Conservation (phyloP, 768 basidiomycete genomes). For the Suillus paluster region DNA sequence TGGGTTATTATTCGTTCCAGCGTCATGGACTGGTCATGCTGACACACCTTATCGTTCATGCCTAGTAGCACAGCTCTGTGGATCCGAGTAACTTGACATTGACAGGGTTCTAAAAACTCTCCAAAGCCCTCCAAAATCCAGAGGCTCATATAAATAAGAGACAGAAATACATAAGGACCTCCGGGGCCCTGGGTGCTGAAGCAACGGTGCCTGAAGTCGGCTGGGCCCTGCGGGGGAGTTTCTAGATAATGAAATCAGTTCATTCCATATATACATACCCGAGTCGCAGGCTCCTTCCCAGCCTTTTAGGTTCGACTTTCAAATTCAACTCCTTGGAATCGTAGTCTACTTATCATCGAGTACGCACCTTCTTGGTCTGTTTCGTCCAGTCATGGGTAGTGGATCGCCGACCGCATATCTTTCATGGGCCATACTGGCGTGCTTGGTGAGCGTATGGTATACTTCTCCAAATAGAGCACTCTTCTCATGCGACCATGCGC, state of each 20-base stretch:
- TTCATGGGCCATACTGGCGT: constrained; percentile 75
- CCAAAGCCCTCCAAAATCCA: neutral
- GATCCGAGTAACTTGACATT: neutral
- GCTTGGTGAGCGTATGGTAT: constrained; percentile 51
- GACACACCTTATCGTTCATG: neutral
- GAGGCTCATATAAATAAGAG: neutral
- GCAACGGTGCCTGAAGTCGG: constrained; percentile 4
- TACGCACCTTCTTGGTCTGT: constrained; percentile 3
- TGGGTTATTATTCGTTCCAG: neutral
- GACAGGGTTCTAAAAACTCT: no score
- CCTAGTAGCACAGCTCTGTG: neutral
- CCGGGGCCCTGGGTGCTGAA: neutral
- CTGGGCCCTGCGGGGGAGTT: constrained; percentile 28
- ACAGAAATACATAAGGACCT: no score
- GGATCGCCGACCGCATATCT: constrained; percentile 77
- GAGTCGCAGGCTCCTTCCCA: constrained; percentile 3
- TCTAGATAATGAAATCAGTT: constrained; percentile 17
- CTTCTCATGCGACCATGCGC: constrained; percentile 15
- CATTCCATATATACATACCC: constrained; percentile 10
- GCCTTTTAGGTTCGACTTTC: neutral
- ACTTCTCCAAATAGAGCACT: neutral
- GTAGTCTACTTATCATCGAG: neutral
- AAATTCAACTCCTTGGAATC: constrained; percentile 1
- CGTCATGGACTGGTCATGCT: no score
- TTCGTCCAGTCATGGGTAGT: constrained; percentile 56